Percentiles rank a stretch among this genome's conserved stretches.
phyloP scores from a whole-genome alignment of 352 stramenopile genomes.

The Pythium utonaiense region DNA sequence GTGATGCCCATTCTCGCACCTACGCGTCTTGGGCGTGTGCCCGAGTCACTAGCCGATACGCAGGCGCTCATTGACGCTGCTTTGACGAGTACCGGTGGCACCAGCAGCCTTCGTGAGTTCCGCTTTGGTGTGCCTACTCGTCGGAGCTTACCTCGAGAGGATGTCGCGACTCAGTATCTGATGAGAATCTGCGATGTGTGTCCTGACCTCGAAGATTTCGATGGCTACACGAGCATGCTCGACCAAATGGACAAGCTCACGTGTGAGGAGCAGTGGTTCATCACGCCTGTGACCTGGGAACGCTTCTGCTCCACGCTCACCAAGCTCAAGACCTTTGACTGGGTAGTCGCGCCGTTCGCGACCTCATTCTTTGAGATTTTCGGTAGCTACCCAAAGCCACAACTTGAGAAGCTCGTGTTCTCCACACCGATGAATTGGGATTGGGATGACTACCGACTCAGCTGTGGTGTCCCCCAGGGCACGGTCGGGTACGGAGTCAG shows the following conservation, averaged over 20 bases:
- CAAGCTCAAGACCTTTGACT: conserved; percentile 16
- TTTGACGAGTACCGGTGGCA: not conserved
- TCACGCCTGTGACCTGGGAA: conserved; percentile 11
- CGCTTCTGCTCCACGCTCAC: conserved; percentile 1
- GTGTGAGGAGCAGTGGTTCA: conserved; percentile 15
- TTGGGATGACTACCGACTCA: conserved; percentile 11
- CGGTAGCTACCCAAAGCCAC: conserved; percentile 11
- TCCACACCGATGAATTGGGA: conserved; percentile 18
- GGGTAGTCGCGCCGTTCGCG: conserved; percentile 15
- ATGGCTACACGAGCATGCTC: conserved; percentile 1
- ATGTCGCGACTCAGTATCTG: conserved; percentile 1
- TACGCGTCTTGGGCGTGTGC: not conserved
- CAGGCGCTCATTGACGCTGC: conserved; percentile 8
- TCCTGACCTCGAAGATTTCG: conserved; percentile 6
- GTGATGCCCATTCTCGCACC: conserved; percentile 3
- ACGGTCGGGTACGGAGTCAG: conserved; percentile 2
- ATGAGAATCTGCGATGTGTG: conserved; percentile 6
- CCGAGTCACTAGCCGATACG: not conserved
- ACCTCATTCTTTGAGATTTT: conserved; percentile 22
- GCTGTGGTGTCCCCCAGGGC: not conserved
- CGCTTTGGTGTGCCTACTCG: not conserved
- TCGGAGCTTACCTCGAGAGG: not conserved
- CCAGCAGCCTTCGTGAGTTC: not conserved
- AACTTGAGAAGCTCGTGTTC: conserved; percentile 11
- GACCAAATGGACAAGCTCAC: conserved; percentile 7